Evolutionary conservation across 495 filamentous ascomycete species (phyloP), one percentile per base, ranked within the genome.

Genomic region (Penicillium atrosanguineum): DNA sequence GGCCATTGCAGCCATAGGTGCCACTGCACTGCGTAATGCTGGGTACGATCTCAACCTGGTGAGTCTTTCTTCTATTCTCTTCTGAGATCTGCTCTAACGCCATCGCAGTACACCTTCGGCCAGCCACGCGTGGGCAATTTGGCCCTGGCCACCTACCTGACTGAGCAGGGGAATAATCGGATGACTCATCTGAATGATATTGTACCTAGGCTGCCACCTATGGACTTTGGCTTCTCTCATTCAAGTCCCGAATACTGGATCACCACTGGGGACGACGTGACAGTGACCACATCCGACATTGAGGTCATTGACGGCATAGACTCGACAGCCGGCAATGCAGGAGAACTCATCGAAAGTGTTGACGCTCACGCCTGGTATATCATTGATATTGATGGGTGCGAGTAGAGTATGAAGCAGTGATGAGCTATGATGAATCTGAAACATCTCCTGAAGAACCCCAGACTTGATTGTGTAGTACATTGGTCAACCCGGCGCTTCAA

Each of bases 161-260:
- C 75, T 0, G 51, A 59, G 19, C 81, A 85, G 38, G 65, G 64
- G 51, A 43, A 37, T 61, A 83, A 55, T 88, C 82, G 88, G 54
- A 73, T 87, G 28, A 91, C 88, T 4, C 85, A 91, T 61, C 60
- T 63, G 14, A 73, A 85, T 59, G 88, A 92, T 67, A 77, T 83
- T 1, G 80, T 91, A 0, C 84, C 88, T 2, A 72, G 79, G 3
- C 63, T 89, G 20, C 87, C 88, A 1, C 84, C 84, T 3, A 56
- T 72, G 23, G 6, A 68, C 12, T 50, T 80, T 21, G 81, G 80
- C 16, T 91, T 76, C 67, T 68, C 69, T 36, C 87, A 91, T 59
- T 72, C 80, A 6, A 81, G 75, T 43, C 87, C 87, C 0, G 88
- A 91, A 70, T 90, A 83, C 68, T 91, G 77, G 69, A 77, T 84